Conservation (phyloP, 176 grass and related monocot genomes). For the Tillandsia leiboldiana region DNA sequence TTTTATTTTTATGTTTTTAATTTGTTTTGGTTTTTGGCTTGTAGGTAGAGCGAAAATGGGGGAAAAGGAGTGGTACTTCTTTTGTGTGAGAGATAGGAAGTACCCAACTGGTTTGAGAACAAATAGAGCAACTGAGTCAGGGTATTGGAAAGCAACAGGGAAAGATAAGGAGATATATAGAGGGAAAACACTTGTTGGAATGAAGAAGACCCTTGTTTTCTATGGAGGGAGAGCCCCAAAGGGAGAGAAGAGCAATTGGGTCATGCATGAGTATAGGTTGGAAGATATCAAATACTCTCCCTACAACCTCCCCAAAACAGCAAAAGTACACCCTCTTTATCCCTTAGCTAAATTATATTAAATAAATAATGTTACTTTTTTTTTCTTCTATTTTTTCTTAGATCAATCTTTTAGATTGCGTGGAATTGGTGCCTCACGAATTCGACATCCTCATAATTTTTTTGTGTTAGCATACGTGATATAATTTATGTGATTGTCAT, state of each 20-base stretch:
- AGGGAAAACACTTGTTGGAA: slow-evolving; percentile 49
- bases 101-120: slow-evolving; percentile 71
- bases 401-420: no score
- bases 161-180: slow-evolving; percentile 61
- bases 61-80: slow-evolving; percentile 92
- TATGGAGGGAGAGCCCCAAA: slow-evolving; percentile 69
- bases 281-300: slow-evolving; percentile 23
- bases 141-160: slow-evolving; percentile 87
- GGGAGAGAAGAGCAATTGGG: slow-evolving; percentile 68
- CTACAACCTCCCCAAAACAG: slow-evolving; percentile 1
- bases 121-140: slow-evolving; percentile 59
- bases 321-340: neutral
- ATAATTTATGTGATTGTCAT: no score
- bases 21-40: neutral
- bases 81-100: slow-evolving; percentile 73
- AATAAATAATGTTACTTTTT: neutral
- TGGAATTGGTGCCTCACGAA: no score
- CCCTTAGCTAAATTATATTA: neutral
- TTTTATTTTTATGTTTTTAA: neutral
- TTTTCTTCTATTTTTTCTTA: neutral
- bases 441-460: no score
- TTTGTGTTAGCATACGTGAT: no score
- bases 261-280: slow-evolving; percentile 83
- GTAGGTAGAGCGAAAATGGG: slow-evolving; percentile 61
- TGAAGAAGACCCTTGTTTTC: slow-evolving; percentile 99